A percentile compares a stretch with the other conserved stretches of the same genome.
phyloP scores from a whole-genome alignment of 768 basidiomycete species.

The Ramaria rubella region DNA sequence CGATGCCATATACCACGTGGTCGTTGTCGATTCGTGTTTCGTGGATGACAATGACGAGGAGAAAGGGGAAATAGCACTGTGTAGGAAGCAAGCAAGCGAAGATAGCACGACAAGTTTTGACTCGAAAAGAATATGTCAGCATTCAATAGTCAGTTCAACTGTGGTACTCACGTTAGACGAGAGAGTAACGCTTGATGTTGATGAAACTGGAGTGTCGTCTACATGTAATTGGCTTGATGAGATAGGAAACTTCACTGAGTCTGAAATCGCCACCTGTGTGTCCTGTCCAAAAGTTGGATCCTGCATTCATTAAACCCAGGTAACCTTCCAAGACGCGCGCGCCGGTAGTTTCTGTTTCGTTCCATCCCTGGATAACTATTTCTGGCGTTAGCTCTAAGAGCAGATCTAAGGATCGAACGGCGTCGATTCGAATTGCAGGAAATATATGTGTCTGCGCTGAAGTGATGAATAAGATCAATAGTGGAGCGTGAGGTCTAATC shows the following conservation, averaged over 20 bases:
- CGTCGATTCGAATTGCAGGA: conserved; percentile 89
- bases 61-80: conserved; percentile 31
- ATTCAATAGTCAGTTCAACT: neutral
- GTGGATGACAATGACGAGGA: too few species aligned
- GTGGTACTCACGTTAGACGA: conserved; percentile 46
- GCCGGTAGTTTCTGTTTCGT: conserved; percentile 34
- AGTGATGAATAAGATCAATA: conserved; percentile 76
- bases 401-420: conserved; percentile 71
- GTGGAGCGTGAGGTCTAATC: conserved; percentile 64
- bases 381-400: conserved; percentile 66
- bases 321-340: conserved; percentile 70
- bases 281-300: conserved; percentile 47
- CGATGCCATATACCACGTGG: conserved; percentile 59
- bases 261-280: conserved; percentile 16
- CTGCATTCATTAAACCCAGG: conserved; percentile 67
- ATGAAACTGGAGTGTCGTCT: conserved; percentile 30
- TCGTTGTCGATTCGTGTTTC: conserved; percentile 24
- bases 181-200: conserved; percentile 39
- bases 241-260: neutral
- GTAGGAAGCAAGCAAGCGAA: conserved; percentile 66
- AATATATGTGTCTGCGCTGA: conserved; percentile 94
- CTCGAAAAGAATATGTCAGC: conserved; percentile 31
- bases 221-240: conserved; percentile 3
- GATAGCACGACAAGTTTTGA: conserved; percentile 72
- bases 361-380: conserved; percentile 64